Evolutionary conservation across 495 filamentous ascomycete genomes (phyloP), one percentile per base, ranked within the genome.

Genomic region (Lepidopterella palustris): DNA sequence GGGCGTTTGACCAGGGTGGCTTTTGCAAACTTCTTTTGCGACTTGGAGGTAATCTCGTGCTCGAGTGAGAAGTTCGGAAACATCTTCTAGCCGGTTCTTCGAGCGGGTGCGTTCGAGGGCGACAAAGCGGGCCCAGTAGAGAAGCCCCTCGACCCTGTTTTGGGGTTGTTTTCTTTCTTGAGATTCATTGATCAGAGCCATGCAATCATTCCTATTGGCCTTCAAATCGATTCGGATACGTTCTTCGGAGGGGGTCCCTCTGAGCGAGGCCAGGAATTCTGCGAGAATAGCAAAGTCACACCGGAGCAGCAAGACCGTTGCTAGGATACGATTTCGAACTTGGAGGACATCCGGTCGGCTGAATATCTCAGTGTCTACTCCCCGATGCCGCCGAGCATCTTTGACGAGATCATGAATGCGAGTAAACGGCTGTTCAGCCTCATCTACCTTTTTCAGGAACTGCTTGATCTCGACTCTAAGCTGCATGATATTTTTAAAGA

Each of bases 381-480:
- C 42, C 4, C 55, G 59, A 5, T 75, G 73, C 15, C 73, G 68
- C 23, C 74, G 73, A 4, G 77, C 77, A 42, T 79, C 74, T 53
- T 78, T 66, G 25, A 84, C 80, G 59, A 84, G 69, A 53, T 76
- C 68, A 20, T 76, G 74, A 8, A 88, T 81, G 13, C 76, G 74
- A 40, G 77, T 74, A 55, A 84, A 83, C 0, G 84, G 84, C 55
- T 87, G 83, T 70, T 87, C 85, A 48, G 79, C 74, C 59, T 74
- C 65, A 42, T 67, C 63, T 13, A 83, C 79, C 32, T 76, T 55
- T 13, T 65, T 39, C 4, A 72, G 65, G 66, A 82, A 85, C n/a
- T 21, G 55, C 0, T 65, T 68, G 45, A 84, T 72, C 1, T 72
- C 40, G 3, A 58, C 56, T 59, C 78, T 77, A 21, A 84, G 69